These are phyloP conservation scores for Yamadazyma dendronema DNA, from an alignment of 1,139 yeast species.

Conservation along the genomic window DNA sequence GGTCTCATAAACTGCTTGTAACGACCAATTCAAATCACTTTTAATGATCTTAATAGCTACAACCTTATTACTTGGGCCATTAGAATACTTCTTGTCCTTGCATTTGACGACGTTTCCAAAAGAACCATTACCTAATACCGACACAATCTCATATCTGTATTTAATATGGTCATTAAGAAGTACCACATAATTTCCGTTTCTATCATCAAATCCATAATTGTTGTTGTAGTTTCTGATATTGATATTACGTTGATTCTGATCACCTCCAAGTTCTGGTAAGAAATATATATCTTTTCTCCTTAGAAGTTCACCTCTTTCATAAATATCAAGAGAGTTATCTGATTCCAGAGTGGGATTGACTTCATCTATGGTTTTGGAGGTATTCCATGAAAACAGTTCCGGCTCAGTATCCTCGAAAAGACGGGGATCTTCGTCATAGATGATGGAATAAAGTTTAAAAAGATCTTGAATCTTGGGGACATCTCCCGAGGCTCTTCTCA, in stretches of 20 bases:
- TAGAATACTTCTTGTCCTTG: slow-evolving; percentile 59
- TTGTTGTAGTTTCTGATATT: slow-evolving; percentile 43
- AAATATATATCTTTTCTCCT: slow-evolving; percentile 41
- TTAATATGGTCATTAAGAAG: slow-evolving; percentile 69
- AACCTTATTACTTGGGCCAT: slow-evolving; percentile 18
- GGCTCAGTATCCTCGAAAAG: slow-evolving; percentile 17
- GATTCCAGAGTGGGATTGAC: slow-evolving; percentile 1
- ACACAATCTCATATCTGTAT: slow-evolving; percentile 64
- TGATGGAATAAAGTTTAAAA: slow-evolving; percentile 19
- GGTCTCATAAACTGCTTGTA: slow-evolving; percentile 79
- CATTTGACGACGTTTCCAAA: slow-evolving; percentile 81
- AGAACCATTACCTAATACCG: slow-evolving; percentile 72
- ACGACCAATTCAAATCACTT: slow-evolving; percentile 69
- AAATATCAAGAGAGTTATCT: slow-evolving; percentile 32
- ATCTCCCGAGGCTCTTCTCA: not conserved
- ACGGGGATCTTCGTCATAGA: slow-evolving; percentile 23
- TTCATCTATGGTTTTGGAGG: slow-evolving; percentile 8
- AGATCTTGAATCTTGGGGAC: slow-evolving; percentile 18
- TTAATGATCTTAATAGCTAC: slow-evolving; percentile 79
- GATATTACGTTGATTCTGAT: slow-evolving; percentile 21
- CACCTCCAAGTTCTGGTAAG: slow-evolving; percentile 24
- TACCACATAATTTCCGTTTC: slow-evolving; percentile 59
- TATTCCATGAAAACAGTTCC: slow-evolving; percentile 2
- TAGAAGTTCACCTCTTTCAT: slow-evolving; percentile 54
- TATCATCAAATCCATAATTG: slow-evolving; percentile 77